These are phyloP conservation scores for Microsporum audouinii DNA, from an alignment of 2,329 filamentous ascomycete genomes.

Conservation along the genomic window DNA sequence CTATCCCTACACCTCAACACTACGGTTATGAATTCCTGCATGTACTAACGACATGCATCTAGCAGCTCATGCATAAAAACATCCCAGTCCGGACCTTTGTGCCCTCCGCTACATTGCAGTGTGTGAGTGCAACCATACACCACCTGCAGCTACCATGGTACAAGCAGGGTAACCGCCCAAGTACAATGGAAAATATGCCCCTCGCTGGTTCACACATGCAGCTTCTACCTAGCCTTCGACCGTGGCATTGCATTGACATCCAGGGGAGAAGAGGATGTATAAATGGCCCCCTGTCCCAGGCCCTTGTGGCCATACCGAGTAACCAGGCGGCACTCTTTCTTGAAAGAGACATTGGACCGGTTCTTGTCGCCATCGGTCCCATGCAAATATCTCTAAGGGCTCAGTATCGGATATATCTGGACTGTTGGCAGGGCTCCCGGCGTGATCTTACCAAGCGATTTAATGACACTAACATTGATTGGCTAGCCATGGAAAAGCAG, in stretches of 20 bases:
- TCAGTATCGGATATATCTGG: no score
- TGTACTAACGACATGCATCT: neutral
- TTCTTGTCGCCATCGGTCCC: no score
- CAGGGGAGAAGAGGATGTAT: constrained; percentile 24
- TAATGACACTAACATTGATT: constrained; percentile 20
- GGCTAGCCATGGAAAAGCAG: constrained; percentile 20
- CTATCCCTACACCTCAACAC: neutral
- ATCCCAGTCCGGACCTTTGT: no score
- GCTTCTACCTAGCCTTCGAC: neutral
- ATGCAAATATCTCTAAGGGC: no score
- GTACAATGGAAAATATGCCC: neutral
- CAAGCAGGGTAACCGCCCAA: neutral
- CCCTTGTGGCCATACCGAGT: no score
- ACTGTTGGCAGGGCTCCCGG: constrained; percentile 12
- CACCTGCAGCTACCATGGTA: neutral
- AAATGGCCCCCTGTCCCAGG: no score
- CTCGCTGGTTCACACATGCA: neutral
- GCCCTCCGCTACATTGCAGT: no score
- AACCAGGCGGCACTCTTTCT: no score
- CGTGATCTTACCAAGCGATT: constrained; percentile 23
- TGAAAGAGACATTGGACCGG: no score
- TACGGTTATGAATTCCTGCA: neutral
- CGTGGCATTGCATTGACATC: constrained; percentile 41
- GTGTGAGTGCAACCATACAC: neutral
- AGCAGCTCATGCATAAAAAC: no score